phyloP scores from a whole-genome alignment of 2,329 filamentous ascomycete genomes.

The Pleoardoris graminearum region DNA sequence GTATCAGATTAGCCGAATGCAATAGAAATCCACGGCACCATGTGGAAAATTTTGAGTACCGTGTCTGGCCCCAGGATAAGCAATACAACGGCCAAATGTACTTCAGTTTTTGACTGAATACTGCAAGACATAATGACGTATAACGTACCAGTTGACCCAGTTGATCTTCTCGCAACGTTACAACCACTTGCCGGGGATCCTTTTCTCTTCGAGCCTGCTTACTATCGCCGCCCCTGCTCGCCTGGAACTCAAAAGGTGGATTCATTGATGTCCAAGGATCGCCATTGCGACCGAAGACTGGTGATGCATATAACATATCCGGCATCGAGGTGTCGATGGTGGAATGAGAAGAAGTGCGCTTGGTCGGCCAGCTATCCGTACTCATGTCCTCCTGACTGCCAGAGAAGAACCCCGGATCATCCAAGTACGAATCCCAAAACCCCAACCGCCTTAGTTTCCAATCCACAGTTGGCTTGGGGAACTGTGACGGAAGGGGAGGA shows the following conservation, averaged over 20 bases:
- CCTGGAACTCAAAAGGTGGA: slow-evolving; percentile 6
- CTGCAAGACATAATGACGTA: too few species aligned
- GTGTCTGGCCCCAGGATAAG: too few species aligned
- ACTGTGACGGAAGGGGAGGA: slow-evolving; percentile 18
- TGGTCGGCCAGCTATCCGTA: slow-evolving; percentile 26
- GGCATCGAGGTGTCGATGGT: slow-evolving; percentile 22
- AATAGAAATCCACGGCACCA: neutral
- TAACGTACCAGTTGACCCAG: slow-evolving; percentile 25
- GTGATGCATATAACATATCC: slow-evolving; percentile 19
- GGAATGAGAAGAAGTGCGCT: slow-evolving; percentile 16
- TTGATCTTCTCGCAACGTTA: slow-evolving; percentile 34
- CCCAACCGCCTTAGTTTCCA: slow-evolving; percentile 7
- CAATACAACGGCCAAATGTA: too few species aligned
- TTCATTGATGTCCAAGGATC: slow-evolving; percentile 16
- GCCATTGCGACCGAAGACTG: slow-evolving; percentile 5
- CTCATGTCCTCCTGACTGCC: slow-evolving; percentile 24
- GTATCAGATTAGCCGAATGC: neutral
- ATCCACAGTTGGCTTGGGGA: slow-evolving; percentile 14
- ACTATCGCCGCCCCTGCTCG: slow-evolving; percentile 5
- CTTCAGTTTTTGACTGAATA: too few species aligned
- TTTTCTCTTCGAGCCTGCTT: slow-evolving; percentile 12
- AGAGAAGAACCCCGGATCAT: slow-evolving; percentile 6
- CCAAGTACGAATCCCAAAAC: slow-evolving; percentile 22
- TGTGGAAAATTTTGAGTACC: too few species aligned
- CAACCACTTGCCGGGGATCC: slow-evolving; percentile 22